A percentile compares a stretch with the other conserved stretches of the same genome.
Conservation (phyloP, 2,329 filamentous ascomycete genomes). For the Pseudogymnoascus sp. region DNA sequence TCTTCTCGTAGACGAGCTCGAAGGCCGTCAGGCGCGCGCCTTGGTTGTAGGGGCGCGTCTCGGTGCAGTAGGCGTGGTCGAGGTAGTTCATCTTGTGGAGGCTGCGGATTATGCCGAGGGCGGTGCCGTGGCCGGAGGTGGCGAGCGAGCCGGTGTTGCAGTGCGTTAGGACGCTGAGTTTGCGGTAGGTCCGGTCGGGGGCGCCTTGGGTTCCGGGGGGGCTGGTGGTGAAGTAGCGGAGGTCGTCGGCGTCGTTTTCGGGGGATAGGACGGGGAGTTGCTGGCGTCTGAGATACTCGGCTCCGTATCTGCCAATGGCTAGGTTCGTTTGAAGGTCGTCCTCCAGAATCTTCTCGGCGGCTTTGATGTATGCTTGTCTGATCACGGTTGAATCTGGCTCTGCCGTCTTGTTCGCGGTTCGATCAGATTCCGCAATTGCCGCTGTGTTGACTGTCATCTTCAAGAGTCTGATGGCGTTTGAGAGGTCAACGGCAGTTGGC, state of each 20-base stretch:
- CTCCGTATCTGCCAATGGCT: slow-evolving; percentile 73
- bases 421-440: slow-evolving; percentile 31
- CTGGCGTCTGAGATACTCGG: slow-evolving; percentile 60
- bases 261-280: slow-evolving; percentile 22
- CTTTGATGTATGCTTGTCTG: slow-evolving; percentile 61
- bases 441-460: slow-evolving; percentile 51
- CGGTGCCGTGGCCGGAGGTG: slow-evolving; percentile 95
- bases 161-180: slow-evolving; percentile 83
- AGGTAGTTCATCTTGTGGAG: slow-evolving; percentile 59
- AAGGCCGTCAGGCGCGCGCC: slow-evolving; percentile 91
- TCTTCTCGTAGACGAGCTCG: slow-evolving; percentile 88
- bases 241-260: slow-evolving; percentile 17
- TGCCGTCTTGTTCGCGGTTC: slow-evolving; percentile 13
- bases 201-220: slow-evolving; percentile 30
- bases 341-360: slow-evolving; percentile 77
- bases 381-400: slow-evolving; percentile 45
- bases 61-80: slow-evolving; percentile 85
- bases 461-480: slow-evolving; percentile 78
- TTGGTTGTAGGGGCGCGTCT: slow-evolving; percentile 97
- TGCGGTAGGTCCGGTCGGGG: slow-evolving; percentile 39
- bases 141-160: slow-evolving; percentile 97
- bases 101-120: slow-evolving; percentile 84
- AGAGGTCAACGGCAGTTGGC: slow-evolving; percentile 90
- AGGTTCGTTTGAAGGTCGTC: slow-evolving; percentile 84
- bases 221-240: slow-evolving; percentile 27